Evolutionary conservation across 2,329 filamentous ascomycete genomes (phyloP), one percentile per base, ranked within the genome.

Genomic region (Juglanconis oblonga): DNA sequence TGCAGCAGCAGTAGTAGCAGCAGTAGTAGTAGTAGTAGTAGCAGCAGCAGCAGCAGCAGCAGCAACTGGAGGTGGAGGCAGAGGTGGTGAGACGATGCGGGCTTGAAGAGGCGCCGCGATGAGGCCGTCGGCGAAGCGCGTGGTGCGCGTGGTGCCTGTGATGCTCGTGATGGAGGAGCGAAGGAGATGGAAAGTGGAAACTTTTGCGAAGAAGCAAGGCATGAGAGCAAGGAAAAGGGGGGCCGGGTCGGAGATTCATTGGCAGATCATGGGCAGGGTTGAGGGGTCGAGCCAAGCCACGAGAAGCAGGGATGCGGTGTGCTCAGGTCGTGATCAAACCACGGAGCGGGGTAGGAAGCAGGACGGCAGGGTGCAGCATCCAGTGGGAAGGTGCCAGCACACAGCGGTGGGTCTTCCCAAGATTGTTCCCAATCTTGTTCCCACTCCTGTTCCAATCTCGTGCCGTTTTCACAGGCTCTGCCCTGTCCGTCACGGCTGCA

Each of bases 101-200:
- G 53, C 42, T 36, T 36, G 48, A 50, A 58, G 55, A 61, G 51
- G 60, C 64, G 63, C 58, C 62, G 47, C 31, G 52, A 62, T 56
- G 57, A 42, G 36, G 29, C 36, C 52, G 59, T 33, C 42, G 50
- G 44, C n/a, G n/a, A n/a, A n/a, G n/a, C n/a, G n/a, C n/a, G n/a
- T n/a, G n/a, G n/a, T n/a, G n/a, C n/a, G n/a, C n/a, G n/a, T 59
- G 55, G 58, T 54, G 51, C 54, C 42, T 40, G 51, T 61, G 55
- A 61, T 55, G 58, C 24, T 29, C 44, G 32, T 36, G 17, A 24
- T 45, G 48, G 48, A 54, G n/a, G n/a, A n/a, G n/a, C n/a, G n/a
- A n/a, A n/a, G n/a, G n/a, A n/a, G n/a, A n/a, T n/a, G n/a, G n/a
- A n/a, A n/a, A n/a, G n/a, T n/a, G n/a, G n/a, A n/a, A n/a, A n/a